Evolutionary conservation across 805 yeast genomes (phyloP).

Genomic region (Grigorovia transvaalensis): DNA sequence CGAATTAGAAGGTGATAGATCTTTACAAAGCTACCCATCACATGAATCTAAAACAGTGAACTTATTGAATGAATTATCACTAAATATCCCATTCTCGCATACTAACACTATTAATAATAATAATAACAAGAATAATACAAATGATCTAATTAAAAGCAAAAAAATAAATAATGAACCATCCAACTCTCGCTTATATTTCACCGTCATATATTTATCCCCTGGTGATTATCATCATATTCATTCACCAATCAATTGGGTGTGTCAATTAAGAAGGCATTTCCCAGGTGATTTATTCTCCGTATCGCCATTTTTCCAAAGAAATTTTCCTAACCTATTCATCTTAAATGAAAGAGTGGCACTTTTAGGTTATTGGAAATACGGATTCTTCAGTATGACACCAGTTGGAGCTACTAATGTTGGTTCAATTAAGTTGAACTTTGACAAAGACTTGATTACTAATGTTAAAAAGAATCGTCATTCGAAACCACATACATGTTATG

Average conservation of each 20-base stretch:
- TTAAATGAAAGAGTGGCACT: slow-evolving; percentile 92
- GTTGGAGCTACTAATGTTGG: slow-evolving; percentile 99
- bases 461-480: slow-evolving; percentile 38
- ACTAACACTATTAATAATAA: slow-evolving; percentile 2
- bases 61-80: slow-evolving; percentile 28
- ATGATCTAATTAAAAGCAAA: neutral
- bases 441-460: slow-evolving; percentile 80
- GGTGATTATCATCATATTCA: slow-evolving; percentile 98
- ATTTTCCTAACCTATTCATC: slow-evolving; percentile 77
- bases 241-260: slow-evolving; percentile 94
- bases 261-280: slow-evolving; percentile 85
- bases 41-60: slow-evolving; percentile 27
- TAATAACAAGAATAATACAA: neutral
- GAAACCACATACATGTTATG: slow-evolving; percentile 76
- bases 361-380: slow-evolving; percentile 92
- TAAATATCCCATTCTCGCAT: slow-evolving; percentile 9
- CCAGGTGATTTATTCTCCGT: slow-evolving; percentile 93
- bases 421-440: slow-evolving; percentile 83
- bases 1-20: slow-evolving; percentile 60
- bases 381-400: slow-evolving; percentile 97
- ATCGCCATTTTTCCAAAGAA: slow-evolving; percentile 89
- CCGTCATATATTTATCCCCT: slow-evolving; percentile 93
- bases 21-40: slow-evolving; percentile 30
- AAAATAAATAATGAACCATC: slow-evolving; percentile 19
- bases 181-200: slow-evolving; percentile 61